Percentiles rank a stretch among this genome's conserved stretches.
phyloP scores from a whole-genome alignment of 2,329 filamentous ascomycete species.

The Chalara sp. region DNA sequence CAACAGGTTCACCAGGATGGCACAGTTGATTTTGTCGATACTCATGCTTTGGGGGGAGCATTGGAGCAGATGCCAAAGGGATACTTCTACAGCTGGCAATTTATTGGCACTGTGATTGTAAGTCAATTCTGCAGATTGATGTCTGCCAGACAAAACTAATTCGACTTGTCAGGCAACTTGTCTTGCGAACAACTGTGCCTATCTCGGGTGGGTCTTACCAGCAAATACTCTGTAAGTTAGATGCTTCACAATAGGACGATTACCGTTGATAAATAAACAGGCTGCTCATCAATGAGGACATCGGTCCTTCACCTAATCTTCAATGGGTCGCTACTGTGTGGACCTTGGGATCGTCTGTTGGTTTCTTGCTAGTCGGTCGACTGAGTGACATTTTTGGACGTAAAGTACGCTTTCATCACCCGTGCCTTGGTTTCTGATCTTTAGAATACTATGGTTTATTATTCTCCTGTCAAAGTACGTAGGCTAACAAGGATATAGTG shows the following conservation, averaged over 20 bases:
- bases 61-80: conserved; percentile 33
- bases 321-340: conserved; percentile 18
- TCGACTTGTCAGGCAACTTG: conserved; percentile 1
- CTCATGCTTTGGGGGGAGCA: conserved; percentile 36
- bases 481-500: conserved; percentile 3
- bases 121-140: conserved; percentile 3
- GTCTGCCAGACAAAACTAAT: not conserved
- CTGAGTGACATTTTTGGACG: conserved; percentile 1
- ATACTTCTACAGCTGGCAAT: conserved; percentile 34
- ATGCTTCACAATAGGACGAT: not conserved
- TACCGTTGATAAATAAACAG: not conserved
- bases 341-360: conserved; percentile 32
- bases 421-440: not conserved
- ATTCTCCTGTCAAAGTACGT: too few species aligned
- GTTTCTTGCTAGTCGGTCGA: conserved; percentile 34
- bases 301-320: conserved; percentile 12
- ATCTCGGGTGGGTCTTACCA: conserved; percentile 1
- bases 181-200: conserved; percentile 1
- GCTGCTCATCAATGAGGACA: conserved; percentile 13
- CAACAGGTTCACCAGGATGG: conserved; percentile 31
- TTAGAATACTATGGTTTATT: too few species aligned
- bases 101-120: conserved; percentile 34
- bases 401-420: not conserved
- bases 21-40: conserved; percentile 34
- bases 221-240: not conserved